Evolutionary conservation across 176 grass and related monocot species (phyloP).

Genomic region (Alloteropsis semialata): DNA sequence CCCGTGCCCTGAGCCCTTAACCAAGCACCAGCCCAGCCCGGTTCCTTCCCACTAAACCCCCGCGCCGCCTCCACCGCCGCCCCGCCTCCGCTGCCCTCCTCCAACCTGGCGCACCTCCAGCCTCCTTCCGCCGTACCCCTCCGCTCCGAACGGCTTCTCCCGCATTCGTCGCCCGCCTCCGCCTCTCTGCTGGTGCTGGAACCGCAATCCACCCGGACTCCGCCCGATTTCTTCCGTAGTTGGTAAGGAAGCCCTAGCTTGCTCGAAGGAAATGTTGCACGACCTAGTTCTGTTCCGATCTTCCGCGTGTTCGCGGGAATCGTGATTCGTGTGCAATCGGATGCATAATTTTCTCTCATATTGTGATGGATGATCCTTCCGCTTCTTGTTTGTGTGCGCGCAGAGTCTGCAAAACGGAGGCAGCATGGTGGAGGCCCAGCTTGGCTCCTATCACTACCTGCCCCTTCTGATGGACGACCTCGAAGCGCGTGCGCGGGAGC

Average conservation of each 20-base stretch:
- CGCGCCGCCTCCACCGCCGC: background rate
- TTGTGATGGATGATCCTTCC: background rate
- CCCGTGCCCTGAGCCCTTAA: background rate
- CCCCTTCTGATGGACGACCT: constrained; percentile 50
- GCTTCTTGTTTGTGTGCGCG: background rate
- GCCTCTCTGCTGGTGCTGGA: background rate
- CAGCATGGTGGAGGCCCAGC: background rate
- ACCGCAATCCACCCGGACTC: background rate
- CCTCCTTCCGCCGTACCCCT: background rate
- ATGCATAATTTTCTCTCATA: background rate
- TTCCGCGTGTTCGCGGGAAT: background rate
- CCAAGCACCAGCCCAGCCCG: background rate
- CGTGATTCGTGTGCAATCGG: background rate
- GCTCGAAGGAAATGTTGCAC: background rate
- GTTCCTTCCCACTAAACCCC: background rate
- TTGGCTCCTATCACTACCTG: background rate
- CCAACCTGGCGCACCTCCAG: background rate
- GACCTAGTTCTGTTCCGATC: background rate
- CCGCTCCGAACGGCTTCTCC: background rate
- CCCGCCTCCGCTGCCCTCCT: background rate
- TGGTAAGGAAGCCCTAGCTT: background rate
- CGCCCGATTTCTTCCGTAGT: background rate
- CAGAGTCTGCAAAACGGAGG: background rate
- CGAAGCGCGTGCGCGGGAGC: constrained; percentile 40
- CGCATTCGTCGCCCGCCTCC: background rate